Evolutionary conservation across 2,329 filamentous ascomycete genomes (phyloP).

Genomic region (Aurifilum marmelostoma): DNA sequence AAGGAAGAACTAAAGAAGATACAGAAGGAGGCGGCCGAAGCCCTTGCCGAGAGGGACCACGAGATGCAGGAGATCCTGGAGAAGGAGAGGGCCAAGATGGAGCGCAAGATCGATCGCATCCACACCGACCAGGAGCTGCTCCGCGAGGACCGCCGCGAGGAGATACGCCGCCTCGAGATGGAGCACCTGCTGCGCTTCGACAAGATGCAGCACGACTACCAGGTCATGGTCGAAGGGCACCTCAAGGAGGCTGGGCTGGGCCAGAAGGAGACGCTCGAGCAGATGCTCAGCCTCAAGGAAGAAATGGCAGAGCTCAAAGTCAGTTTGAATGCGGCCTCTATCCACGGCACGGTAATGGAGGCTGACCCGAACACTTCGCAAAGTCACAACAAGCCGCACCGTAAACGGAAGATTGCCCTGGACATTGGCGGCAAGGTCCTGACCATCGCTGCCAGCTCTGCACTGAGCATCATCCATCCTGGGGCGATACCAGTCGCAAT

Average conservation of each 20-base stretch:
- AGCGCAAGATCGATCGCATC: slow-evolving; percentile 11
- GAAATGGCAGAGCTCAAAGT: slow-evolving; percentile 11
- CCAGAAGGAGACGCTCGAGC: slow-evolving; percentile 9
- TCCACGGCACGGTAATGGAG: neutral
- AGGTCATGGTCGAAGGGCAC: slow-evolving; percentile 4
- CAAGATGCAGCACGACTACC: slow-evolving; percentile 12
- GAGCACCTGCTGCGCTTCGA: slow-evolving; percentile 14
- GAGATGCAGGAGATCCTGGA: slow-evolving; percentile 7
- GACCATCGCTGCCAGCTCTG: neutral
- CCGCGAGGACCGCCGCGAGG: slow-evolving; percentile 9
- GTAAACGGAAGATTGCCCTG: slow-evolving; percentile 2
- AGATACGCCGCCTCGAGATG: slow-evolving; percentile 10
- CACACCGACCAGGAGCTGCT: slow-evolving; percentile 12
- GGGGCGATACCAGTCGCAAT: slow-evolving; percentile 4
- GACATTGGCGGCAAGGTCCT: slow-evolving; percentile 6
- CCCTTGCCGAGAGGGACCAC: slow-evolving; percentile 2
- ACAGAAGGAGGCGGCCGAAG: slow-evolving; percentile 2
- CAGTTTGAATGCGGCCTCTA: slow-evolving; percentile 9
- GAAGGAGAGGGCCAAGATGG: slow-evolving; percentile 12
- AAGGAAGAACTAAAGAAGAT: neutral
- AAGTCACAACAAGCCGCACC: slow-evolving; percentile 10
- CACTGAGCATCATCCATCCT: slow-evolving; percentile 1
- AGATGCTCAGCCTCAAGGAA: neutral
- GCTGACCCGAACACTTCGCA: neutral
- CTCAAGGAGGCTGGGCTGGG: neutral